Conservation (phyloP, 352 stramenopile genomes). For the Phytophthora rubi region DNA sequence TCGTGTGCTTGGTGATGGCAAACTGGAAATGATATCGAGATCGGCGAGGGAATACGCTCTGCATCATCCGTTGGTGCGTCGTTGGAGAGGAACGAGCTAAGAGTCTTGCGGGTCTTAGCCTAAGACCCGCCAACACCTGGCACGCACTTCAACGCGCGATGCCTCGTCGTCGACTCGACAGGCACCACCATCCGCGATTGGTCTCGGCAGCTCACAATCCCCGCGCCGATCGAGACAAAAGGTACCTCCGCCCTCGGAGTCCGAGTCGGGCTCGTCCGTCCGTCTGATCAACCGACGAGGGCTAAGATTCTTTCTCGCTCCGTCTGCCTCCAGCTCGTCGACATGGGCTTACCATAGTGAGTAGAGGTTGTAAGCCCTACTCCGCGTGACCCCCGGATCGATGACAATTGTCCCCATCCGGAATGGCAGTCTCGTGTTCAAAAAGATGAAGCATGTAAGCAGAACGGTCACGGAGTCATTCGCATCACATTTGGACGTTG, state of each 20-base stretch:
- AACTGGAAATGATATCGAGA: conserved; percentile 25
- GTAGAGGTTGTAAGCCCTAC: no score
- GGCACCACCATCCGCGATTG: conserved; percentile 13
- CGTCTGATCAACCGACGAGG: not conserved
- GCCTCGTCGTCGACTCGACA: conserved; percentile 31
- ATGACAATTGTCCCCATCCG: no score
- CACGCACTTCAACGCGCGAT: conserved; percentile 29
- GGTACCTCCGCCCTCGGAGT: conserved; percentile 12
- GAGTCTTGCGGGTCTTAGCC: not conserved
- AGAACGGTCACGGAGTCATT: no score
- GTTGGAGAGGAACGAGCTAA: not conserved
- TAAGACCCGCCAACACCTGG: conserved; percentile 18
- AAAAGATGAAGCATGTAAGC: no score
- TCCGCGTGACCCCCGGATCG: no score
- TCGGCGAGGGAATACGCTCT: conserved; percentile 8
- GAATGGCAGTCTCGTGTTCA: no score
- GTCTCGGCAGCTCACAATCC: conserved; percentile 23
- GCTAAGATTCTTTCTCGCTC: not conserved
- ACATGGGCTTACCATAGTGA: not conserved
- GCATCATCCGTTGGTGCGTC: conserved; percentile 10
- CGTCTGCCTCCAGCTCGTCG: conserved; percentile 1
- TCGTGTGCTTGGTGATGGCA: conserved; percentile 22
- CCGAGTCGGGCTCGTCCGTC: not conserved
- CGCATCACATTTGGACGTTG: no score
- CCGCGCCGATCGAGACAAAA: conserved; percentile 5